Conservation (phyloP, 768 basidiomycete species). For the Hydnomerulius pinastri region DNA sequence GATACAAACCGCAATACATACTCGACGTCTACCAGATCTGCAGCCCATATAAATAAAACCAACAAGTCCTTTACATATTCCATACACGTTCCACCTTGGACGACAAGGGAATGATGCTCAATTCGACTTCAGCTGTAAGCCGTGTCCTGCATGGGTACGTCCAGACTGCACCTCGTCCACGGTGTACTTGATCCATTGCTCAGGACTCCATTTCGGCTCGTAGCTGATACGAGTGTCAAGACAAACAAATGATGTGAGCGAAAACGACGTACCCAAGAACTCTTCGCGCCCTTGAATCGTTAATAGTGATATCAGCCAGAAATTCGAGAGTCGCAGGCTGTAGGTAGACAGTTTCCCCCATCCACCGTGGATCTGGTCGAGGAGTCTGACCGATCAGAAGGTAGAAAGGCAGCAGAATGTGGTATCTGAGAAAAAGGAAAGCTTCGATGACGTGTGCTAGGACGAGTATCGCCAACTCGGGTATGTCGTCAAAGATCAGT, state of each 20-base stretch:
- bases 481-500: conserved; percentile 29
- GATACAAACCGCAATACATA: too few relatives aligned
- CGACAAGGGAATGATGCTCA: too few relatives aligned
- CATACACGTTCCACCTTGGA: too few relatives aligned
- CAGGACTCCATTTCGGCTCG: conserved; percentile 32
- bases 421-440: conserved; percentile 34
- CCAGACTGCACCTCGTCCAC: conserved; percentile 36
- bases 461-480: conserved; percentile 31
- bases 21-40: too few relatives aligned
- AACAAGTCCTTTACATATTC: too few relatives aligned
- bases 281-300: conserved; percentile 37
- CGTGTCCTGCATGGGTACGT: conserved; percentile 20
- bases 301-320: conserved; percentile 30
- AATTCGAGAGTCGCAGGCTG: conserved; percentile 37
- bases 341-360: conserved; percentile 32
- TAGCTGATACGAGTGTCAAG: conserved; percentile 19
- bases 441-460: conserved; percentile 34
- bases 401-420: conserved; percentile 23
- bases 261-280: conserved; percentile 28
- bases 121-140: conserved; percentile 16
- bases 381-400: conserved; percentile 19
- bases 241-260: background rate
- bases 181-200: conserved; percentile 34
- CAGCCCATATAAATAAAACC: too few relatives aligned
- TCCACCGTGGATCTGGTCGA: conserved; percentile 29